Evolutionary conservation across 768 basidiomycete species (phyloP), one percentile per base, ranked within the genome.

Genomic region (Pleurotus ostreatus): DNA sequence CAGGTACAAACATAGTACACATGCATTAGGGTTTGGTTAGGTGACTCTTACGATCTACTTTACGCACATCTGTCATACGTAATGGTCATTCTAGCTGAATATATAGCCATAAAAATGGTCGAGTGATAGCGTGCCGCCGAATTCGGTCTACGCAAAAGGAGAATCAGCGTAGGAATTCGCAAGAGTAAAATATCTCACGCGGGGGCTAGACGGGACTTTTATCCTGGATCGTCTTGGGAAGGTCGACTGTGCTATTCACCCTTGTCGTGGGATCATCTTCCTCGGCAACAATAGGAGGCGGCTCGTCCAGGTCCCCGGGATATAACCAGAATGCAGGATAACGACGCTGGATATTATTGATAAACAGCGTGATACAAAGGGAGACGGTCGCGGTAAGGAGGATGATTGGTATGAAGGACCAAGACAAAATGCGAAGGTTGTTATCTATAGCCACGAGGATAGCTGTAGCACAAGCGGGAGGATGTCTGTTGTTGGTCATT

Each of bases 381-480:
- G 71, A 70, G 6, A 83, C 65, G 5, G 68, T 60, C 3, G 78
- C 78, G 2, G 77, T 74, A 8, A 84, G 71, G 11, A 84, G 70
- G 48, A 82, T 62, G 47, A 82, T 73, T 13, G 79, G 79, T 11
- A 84, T 67, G 57, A 78, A 78, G 59, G 79, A 77, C 81, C 80
- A 82, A 8, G 75, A 77, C 46, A 81, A 63, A 16, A 64, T 59
- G 13, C 77, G 64, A 15, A 79, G 64, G 15, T 78, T 69, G 11
- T 68, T 58, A 61, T 74, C 75, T 26, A 78, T 63, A 2, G 76
- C 71, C n/a, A 79, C 75, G 6, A 82, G 68, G 38, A 83, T 68
- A 22, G 81, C 80, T 0, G 80, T 82, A 18, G 79, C 81, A 56
- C 80, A 82, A 49, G 79, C 81, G 16, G 82, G 82, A 2, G 82